Evolutionary conservation across 2,329 filamentous ascomycete genomes (phyloP), one percentile per base, ranked within the genome.

Genomic region (Pseudovirgaria hyperparasitica): DNA sequence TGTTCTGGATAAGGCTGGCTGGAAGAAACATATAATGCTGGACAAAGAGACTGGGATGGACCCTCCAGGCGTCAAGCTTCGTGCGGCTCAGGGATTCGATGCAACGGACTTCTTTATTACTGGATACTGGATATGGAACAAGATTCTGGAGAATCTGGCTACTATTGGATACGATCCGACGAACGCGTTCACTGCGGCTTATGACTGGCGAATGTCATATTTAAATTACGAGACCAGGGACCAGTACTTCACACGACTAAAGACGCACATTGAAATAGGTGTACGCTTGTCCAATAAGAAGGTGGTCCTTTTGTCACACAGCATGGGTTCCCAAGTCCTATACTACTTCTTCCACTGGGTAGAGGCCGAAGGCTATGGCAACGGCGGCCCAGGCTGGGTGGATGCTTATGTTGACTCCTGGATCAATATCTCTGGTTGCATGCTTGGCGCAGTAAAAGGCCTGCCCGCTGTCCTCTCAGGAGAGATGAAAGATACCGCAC

Each of bases 51-150:
- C 87, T 0, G 90, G 90, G 0, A 63, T 98, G 13, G 90, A 98
- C 50, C 90, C 90, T 2, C 82, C 85, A 0, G 75, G 76, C 9
- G 73, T 96, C 43, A 96, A 96, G 59, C 59, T 98, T 12, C 74
- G 90, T 19, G 84, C 90, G 6, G 86, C 90, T 0, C 90, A 96
- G 51, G 90, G 90, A 2, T 98, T 98, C 43, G 90, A 98, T 54
- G 90, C 90, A 3, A 86, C 90, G 8, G 90, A 98, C 56, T 98
- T 98, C 60, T 90, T 92, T 55, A 75, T 76, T 38, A 75, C 72
- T 2, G 73, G 74, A 4, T 98, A 98, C 57, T 98, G 90, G 90
- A 96, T 98, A 34, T 94, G 86, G 86, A 94, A 82, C 58, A 96
- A 96, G 58, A 94, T 98, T 34, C 66, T 98, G 26, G 90, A 98